These are phyloP conservation scores for Capronia coronata DNA, from an alignment of 2,329 filamentous ascomycete species.

Conservation along the genomic window DNA sequence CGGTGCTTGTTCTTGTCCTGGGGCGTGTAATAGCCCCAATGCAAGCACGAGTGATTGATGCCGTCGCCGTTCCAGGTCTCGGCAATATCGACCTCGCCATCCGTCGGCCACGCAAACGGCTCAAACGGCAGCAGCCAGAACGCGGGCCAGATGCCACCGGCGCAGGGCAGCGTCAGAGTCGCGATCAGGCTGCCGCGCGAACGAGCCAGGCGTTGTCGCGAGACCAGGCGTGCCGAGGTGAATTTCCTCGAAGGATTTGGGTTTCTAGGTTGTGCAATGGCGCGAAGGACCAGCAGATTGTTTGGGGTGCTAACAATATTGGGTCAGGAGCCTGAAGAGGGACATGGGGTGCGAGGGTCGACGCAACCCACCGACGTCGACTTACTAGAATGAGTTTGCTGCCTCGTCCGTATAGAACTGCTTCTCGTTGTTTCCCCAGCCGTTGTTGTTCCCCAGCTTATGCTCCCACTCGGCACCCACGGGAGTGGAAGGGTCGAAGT, in stretches of 20 bases:
- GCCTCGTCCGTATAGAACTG: conserved; percentile 24
- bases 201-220: conserved; percentile 22
- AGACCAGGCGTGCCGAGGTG: conserved; percentile 27
- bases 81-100: conserved; percentile 28
- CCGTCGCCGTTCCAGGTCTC: conserved; percentile 28
- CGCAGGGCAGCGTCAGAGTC: conserved; percentile 24
- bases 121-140: conserved; percentile 29
- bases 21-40: conserved; percentile 27
- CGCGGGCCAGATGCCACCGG: conserved; percentile 26
- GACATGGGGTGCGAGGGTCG: too few species aligned
- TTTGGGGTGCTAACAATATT: conserved; percentile 15
- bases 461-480: conserved; percentile 25
- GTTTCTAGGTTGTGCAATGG: conserved; percentile 16
- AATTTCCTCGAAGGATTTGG: conserved; percentile 23
- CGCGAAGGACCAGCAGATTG: conserved; percentile 25
- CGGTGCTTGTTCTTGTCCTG: conserved; percentile 27
- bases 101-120: conserved; percentile 27
- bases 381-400: conserved; percentile 25
- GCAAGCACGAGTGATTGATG: conserved; percentile 26
- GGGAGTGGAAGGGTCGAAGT: conserved; percentile 19
- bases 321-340: not conserved
- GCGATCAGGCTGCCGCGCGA: conserved; percentile 24
- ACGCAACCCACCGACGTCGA: not conserved
- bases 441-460: conserved; percentile 27
- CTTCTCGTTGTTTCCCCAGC: conserved; percentile 29